phyloP scores from a whole-genome alignment of 2,329 filamentous ascomycete genomes.

The Alternaria sp. region DNA sequence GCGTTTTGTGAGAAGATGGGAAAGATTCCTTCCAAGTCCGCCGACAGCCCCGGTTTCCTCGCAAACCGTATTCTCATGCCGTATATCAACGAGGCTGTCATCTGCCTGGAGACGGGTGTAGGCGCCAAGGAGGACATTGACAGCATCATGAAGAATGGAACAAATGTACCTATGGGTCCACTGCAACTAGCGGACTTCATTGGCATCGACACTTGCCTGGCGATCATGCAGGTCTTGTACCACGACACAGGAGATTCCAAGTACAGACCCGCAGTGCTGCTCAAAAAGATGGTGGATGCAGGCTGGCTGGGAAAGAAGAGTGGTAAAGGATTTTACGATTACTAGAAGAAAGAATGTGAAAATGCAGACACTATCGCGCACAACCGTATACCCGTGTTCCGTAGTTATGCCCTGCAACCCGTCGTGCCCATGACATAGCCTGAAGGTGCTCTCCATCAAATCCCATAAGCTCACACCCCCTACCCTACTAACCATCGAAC shows the following conservation, averaged over 20 bases:
- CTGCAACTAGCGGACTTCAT: conserved; percentile 95
- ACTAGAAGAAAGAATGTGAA: conserved; percentile 47
- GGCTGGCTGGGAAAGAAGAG: conserved; percentile 98
- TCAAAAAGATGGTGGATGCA: conserved; percentile 96
- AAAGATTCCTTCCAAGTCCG: conserved; percentile 86
- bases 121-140: conserved; percentile 92
- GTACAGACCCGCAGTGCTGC: conserved; percentile 85
- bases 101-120: conserved; percentile 92
- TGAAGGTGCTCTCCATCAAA: neutral
- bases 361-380: neutral
- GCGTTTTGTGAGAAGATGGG: conserved; percentile 91
- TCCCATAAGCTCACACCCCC: neutral
- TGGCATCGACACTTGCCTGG: conserved; percentile 91
- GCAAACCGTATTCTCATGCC: conserved; percentile 98
- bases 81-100: conserved; percentile 97
- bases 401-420: neutral
- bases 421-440: neutral
- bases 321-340: conserved; percentile 94
- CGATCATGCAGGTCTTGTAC: conserved; percentile 96
- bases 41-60: conserved; percentile 91
- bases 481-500: neutral
- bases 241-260: conserved; percentile 93
- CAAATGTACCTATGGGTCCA: conserved; percentile 97
- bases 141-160: conserved; percentile 98
- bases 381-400: too few relatives aligned